Base-by-base conservation (phyloP, 768 basidiomycete genomes). In the Rhodotorula babjevae region DNA sequence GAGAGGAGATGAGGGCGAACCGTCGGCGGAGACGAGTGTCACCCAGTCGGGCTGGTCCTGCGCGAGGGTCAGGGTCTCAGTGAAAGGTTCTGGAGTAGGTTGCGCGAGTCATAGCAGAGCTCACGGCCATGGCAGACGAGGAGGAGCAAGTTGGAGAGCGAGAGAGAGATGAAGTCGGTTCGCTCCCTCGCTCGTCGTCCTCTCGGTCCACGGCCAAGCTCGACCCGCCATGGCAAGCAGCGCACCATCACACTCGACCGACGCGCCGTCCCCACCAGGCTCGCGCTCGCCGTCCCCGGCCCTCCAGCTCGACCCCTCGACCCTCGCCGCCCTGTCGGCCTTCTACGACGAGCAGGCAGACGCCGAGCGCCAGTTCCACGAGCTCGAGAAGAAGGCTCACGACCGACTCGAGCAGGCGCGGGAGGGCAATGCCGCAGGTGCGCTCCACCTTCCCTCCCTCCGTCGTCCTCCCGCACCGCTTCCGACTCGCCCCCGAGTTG, bases 231-330 rank as follows among this genome's bases (percentile, higher is more conserved):
- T 27, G 44, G 2, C 50, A 27, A 23, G 18, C 49, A 23, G 23
- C 50, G 25, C 44, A 46, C 50, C 25, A 29, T 10, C n/a, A 55
- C n/a, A 27, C 52, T 53, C 52, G 52, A 21, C 49, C 44, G 44
- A 46, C 23, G 4, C 44, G 15, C 55, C 36, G 3, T 65, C 18
- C 21, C 42, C 29, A 15, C 11, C 33, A 9, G n/a, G 40, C 11
- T 47, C 50, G 42, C 44, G 56, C 29, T 47, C 57, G 12, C 18
- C 57, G 10, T 49, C 57, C 3, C 65, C 58, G n/a, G 68, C 74
- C 9, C 75, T 68, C 18, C 59, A 67, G 23, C 76, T 78, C 56
- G 78, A 78, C 66, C 78, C 78, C 15, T 36, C 63, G 23, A 78
- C 78, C 11, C 72, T 76, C 33, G 76, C 76, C 25, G 65, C 72